Evolutionary conservation across 768 basidiomycete genomes (phyloP).

Genomic region (Termitomyces eurrhizus): DNA sequence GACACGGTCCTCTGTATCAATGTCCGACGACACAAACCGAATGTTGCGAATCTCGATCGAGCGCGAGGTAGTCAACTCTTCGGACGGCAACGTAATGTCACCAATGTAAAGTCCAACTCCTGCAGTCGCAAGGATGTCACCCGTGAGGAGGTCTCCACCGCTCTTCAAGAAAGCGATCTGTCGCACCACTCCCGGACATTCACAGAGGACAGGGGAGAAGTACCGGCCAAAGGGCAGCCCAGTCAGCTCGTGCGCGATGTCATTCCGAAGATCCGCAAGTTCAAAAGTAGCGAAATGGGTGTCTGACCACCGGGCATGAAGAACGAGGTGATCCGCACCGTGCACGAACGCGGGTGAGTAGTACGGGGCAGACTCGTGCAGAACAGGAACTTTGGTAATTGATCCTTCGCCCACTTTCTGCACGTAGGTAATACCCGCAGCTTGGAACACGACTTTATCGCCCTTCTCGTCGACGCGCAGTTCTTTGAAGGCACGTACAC

Average conservation of each 20-base stretch:
- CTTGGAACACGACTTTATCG: conserved; percentile 56
- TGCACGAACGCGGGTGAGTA: conserved; percentile 69
- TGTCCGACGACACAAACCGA: conserved; percentile 47
- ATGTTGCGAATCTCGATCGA: conserved; percentile 43
- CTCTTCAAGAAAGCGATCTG: conserved; percentile 63
- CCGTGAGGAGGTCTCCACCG: conserved; percentile 55
- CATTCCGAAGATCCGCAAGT: conserved; percentile 48
- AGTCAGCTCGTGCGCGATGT: conserved; percentile 41
- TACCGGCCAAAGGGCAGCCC: conserved; percentile 66
- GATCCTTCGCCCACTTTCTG: conserved; percentile 35
- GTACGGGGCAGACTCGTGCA: conserved; percentile 46
- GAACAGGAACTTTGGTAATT: conserved; percentile 41
- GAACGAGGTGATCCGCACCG: conserved; percentile 41
- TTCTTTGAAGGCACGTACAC: conserved; percentile 60
- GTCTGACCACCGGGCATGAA: conserved; percentile 72
- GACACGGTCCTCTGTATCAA: conserved; percentile 38
- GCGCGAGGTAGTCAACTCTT: conserved; percentile 16
- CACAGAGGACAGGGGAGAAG: conserved; percentile 53
- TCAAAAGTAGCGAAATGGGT: conserved; percentile 60
- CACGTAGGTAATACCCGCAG: conserved; percentile 56
- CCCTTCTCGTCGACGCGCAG: conserved; percentile 55
- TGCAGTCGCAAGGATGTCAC: conserved; percentile 62
- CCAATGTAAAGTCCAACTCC: conserved; percentile 62
- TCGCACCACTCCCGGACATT: conserved; percentile 36
- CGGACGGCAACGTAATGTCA: conserved; percentile 46